Evolutionary conservation across 2,329 filamentous ascomycete species (phyloP), one percentile per base, ranked within the genome.

Genomic region (Fusarium sp.): DNA sequence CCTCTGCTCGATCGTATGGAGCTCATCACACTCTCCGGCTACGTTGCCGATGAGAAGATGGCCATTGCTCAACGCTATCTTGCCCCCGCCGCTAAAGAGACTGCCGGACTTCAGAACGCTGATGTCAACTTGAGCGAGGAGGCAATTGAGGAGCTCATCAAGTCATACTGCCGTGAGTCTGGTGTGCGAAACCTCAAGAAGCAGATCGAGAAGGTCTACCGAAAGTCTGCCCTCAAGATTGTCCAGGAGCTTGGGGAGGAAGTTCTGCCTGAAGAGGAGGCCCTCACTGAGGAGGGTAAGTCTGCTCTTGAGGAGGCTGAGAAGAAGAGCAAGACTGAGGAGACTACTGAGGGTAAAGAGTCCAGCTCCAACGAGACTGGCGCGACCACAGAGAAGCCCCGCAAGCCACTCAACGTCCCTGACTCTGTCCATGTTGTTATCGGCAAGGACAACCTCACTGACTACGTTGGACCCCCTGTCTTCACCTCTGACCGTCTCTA

Each of bases 151-250:
- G 96, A 99, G 82, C 88, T 99, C 47, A 99, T 99, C 85, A 98
- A 98, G 84, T 97, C 94, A 29, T 99, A 99, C 85, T 98, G 95
- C 84, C 93, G 96, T 46, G 96, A 99, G 83, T 97, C 94, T 46
- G 96, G 96, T 76, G 97, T 99, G 13, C 92, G 96, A 74, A 99
- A 99, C 79, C 85, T 99, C 68, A 99, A 99, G 89, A 98, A 99
- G 86, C 95, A 98, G 81, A 99, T 99, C 70, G 96, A 99, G 82
- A 99, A 99, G 85, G 94, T 99, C 6, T 99, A 98, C 83, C 91
- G 96, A 65, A 99, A 99, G 83, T 94, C 95, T 18, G 97, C 96
- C 1, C 87, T 99, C 70, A 98, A 98, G 84, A 99, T 99, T 74
- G 95, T 99, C 17, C 93, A 95, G 80, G 95, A 98, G 71, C 87